Evolutionary conservation across 441 rosid species (phyloP).

Genomic region (Arabidopsis hybrid): DNA sequence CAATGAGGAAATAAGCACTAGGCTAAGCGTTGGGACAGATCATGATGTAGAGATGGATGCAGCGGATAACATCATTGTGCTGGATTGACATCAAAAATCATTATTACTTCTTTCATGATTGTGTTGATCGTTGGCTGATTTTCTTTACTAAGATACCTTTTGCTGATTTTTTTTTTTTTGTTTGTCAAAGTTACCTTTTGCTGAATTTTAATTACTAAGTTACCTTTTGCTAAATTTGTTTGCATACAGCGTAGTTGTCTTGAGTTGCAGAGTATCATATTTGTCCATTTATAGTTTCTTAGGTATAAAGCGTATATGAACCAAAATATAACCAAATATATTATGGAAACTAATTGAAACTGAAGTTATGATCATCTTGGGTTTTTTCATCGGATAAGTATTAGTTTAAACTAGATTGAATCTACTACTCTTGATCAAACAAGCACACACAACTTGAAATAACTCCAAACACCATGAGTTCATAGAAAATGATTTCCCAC

Average conservation of each 20-base stretch:
- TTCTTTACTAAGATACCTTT: not conserved
- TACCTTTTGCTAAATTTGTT: too few relatives aligned
- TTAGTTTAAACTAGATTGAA: constrained; percentile 1
- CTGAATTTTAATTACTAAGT: too few relatives aligned
- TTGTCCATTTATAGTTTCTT: not conserved
- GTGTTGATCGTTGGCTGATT: not conserved
- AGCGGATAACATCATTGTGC: not conserved
- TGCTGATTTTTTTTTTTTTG: not conserved
- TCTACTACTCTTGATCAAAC: not conserved
- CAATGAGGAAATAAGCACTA: too few relatives aligned
- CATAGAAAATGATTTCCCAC: not conserved
- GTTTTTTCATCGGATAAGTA: not conserved
- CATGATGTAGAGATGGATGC: not conserved
- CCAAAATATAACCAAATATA: not conserved
- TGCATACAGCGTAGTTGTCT: not conserved
- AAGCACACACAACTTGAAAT: not conserved
- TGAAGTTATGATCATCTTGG: not conserved
- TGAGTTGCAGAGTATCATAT: not conserved
- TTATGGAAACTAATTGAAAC: not conserved
- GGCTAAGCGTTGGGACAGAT: too few relatives aligned
- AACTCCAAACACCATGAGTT: constrained; percentile 3
- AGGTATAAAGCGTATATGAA: not conserved
- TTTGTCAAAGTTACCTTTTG: too few relatives aligned
- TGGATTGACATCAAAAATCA: not conserved
- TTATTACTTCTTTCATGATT: not conserved